Evolutionary conservation across 345 rosid genomes (phyloP).

Genomic region (Salix suchowensis): DNA sequence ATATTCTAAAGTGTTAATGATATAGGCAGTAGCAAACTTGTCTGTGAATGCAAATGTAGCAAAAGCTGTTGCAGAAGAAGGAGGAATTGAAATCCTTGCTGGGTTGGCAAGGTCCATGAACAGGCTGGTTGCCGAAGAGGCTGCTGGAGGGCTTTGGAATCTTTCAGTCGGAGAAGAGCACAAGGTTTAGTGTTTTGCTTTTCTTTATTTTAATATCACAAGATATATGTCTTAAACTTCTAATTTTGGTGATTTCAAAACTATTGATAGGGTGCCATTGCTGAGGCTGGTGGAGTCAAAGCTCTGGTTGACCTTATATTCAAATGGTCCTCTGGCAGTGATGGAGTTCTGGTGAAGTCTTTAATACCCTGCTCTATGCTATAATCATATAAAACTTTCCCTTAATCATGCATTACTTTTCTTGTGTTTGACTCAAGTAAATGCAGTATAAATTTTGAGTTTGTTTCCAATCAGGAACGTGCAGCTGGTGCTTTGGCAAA

Average conservation of each 20-base stretch:
- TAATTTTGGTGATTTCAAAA: neutral
- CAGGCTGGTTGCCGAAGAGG: constrained; percentile 40
- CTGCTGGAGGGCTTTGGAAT: constrained; percentile 43
- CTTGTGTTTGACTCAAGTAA: neutral
- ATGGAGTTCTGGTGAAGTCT: constrained; percentile 31
- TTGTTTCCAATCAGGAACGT: constrained; percentile 30
- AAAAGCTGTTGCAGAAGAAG: constrained; percentile 33
- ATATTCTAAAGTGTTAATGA: neutral
- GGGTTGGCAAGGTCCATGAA: constrained; percentile 33
- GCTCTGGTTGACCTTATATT: constrained; percentile 39
- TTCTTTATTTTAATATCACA: neutral
- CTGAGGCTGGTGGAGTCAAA: constrained; percentile 36
- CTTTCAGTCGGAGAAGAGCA: constrained; percentile 48
- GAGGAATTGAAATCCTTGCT: constrained; percentile 36
- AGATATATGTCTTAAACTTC: neutral
- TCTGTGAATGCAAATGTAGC: constrained; percentile 38
- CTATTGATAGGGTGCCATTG: constrained; percentile 33
- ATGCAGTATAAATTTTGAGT: neutral
- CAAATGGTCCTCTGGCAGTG: constrained; percentile 26
- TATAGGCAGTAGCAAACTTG: constrained; percentile 39
- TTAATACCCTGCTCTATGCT: neutral
- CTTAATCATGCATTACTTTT: neutral
- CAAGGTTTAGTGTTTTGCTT: constrained; percentile 22
- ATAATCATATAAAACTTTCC: neutral
- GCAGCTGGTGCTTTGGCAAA: constrained; percentile 46